A percentile compares a stretch with the other conserved stretches of the same genome.
These are phyloP conservation scores for Aspergillus vadensis DNA, from an alignment of 2,329 filamentous ascomycete species.

Conservation along the genomic window DNA sequence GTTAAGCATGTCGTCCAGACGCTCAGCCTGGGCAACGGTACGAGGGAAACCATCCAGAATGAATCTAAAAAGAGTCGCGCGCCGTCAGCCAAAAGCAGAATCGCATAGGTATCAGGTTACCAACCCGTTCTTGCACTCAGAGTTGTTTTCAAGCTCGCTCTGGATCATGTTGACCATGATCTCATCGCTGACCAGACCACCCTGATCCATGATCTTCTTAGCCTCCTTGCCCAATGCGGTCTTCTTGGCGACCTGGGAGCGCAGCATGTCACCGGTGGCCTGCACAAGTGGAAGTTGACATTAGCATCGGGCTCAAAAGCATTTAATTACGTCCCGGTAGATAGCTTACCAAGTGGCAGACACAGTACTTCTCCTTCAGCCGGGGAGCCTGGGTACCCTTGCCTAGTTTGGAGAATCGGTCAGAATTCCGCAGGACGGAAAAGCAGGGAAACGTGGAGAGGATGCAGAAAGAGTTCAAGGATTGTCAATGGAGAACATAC, in stretches of 20 bases:
- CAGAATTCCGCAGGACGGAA: slow-evolving; percentile 16
- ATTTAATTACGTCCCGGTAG: not conserved
- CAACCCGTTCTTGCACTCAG: slow-evolving; percentile 95
- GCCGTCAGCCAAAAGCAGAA: slow-evolving; percentile 15
- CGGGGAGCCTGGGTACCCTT: slow-evolving; percentile 98
- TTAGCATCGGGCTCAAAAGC: not conserved
- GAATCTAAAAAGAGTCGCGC: slow-evolving; percentile 64
- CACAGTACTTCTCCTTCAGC: slow-evolving; percentile 97
- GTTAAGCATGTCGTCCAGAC: slow-evolving; percentile 87
- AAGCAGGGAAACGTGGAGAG: not conserved
- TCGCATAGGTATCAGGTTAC: slow-evolving; percentile 31
- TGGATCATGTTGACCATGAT: slow-evolving; percentile 99
- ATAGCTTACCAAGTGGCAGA: slow-evolving; percentile 84
- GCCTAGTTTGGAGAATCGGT: slow-evolving; percentile 58
- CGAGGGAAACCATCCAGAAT: slow-evolving; percentile 98
- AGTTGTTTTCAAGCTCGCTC: slow-evolving; percentile 89
- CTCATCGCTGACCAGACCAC: slow-evolving; percentile 95
- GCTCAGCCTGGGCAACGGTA: slow-evolving; percentile 91
- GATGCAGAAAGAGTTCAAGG: not conserved
- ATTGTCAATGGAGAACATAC: slow-evolving; percentile 52
- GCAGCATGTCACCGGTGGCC: slow-evolving; percentile 99
- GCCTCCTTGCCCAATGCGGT: slow-evolving; percentile 90
- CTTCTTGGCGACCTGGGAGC: slow-evolving; percentile 97
- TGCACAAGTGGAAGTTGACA: slow-evolving; percentile 42
- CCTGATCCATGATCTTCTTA: slow-evolving; percentile 99